Percentiles rank a stretch among this genome's conserved stretches.
These are phyloP conservation scores for Cercospora sesami DNA, from an alignment of 2,329 filamentous ascomycete species.

Conservation along the genomic window DNA sequence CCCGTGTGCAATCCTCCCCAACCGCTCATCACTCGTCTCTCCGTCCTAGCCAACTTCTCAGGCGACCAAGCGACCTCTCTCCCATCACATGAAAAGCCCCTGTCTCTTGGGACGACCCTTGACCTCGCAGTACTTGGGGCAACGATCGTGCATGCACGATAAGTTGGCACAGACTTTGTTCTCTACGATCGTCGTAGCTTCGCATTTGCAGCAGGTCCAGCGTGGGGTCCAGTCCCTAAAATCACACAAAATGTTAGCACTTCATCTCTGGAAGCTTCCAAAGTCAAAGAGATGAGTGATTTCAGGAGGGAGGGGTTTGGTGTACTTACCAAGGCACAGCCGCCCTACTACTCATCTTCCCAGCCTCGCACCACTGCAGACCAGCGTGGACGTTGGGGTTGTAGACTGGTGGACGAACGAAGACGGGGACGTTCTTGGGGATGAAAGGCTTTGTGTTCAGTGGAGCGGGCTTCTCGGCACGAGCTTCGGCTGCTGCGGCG, in stretches of 20 bases:
- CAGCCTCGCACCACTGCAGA: slow-evolving; percentile 25
- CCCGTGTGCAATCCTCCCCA: not conserved
- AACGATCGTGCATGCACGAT: slow-evolving; percentile 33
- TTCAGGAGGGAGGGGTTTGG: no score
- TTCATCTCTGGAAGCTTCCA: no score
- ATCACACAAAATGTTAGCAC: no score
- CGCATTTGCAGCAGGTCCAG: slow-evolving; percentile 36
- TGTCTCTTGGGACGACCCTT: not conserved
- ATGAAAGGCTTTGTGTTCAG: not conserved
- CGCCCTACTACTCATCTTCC: slow-evolving; percentile 24
- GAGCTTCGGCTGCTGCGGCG: not conserved
- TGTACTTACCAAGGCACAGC: slow-evolving; percentile 3
- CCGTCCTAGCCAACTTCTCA: not conserved
- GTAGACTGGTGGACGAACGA: slow-evolving; percentile 25
- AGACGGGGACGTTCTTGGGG: not conserved
- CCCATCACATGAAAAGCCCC: slow-evolving; percentile 3
- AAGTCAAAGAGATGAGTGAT: no score
- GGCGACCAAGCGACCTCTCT: not conserved
- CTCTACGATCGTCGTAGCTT: slow-evolving; percentile 34
- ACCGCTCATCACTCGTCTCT: not conserved
- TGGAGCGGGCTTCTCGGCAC: not conserved
- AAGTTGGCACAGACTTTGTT: slow-evolving; percentile 33
- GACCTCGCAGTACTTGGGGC: slow-evolving; percentile 21
- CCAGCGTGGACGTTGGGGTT: slow-evolving; percentile 16
- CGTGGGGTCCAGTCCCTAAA: slow-evolving; percentile 30